A percentile compares a stretch with the other conserved stretches of the same genome.
Conservation (phyloP, 2,329 filamentous ascomycete genomes). For the Hymenoscyphus occultus region DNA sequence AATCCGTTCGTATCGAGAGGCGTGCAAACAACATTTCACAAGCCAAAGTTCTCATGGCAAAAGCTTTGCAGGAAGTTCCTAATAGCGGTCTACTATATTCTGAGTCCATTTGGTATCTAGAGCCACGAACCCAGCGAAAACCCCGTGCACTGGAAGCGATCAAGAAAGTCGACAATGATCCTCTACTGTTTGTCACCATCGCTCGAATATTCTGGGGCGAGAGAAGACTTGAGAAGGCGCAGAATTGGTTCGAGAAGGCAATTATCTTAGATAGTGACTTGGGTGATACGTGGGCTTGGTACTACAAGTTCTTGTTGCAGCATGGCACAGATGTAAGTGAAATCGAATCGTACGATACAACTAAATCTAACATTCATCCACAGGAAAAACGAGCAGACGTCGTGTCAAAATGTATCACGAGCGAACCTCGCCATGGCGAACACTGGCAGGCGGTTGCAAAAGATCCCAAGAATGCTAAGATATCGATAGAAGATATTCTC, state of each 20-base stretch:
- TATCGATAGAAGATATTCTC: constrained; percentile 75
- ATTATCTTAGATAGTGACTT: constrained; percentile 81
- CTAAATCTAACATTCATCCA: constrained; percentile 15
- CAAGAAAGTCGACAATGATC: constrained; percentile 93
- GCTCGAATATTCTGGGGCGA: constrained; percentile 96
- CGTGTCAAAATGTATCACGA: constrained; percentile 72
- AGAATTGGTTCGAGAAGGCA: constrained; percentile 97
- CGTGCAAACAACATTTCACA: constrained; percentile 79
- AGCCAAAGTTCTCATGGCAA: constrained; percentile 89
- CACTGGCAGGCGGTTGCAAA: constrained; percentile 85
- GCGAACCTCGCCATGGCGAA: constrained; percentile 90
- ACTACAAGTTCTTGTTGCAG: constrained; percentile 87
- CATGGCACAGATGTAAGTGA: constrained; percentile 73
- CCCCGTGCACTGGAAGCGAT: constrained; percentile 89
- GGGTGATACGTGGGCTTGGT: constrained; percentile 98
- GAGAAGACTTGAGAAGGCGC: constrained; percentile 85
- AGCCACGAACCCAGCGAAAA: constrained; percentile 87
- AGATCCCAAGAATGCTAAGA: constrained; percentile 75
- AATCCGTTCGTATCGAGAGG: constrained; percentile 89
- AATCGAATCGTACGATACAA: background rate
- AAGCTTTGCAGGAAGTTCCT: constrained; percentile 86
- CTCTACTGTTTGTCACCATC: constrained; percentile 83
- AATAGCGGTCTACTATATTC: constrained; percentile 85
- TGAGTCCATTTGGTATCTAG: constrained; percentile 94
- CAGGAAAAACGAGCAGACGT: constrained; percentile 85